Conservation (phyloP, 495 filamentous ascomycete species). For the Cenococcum geophilum region DNA sequence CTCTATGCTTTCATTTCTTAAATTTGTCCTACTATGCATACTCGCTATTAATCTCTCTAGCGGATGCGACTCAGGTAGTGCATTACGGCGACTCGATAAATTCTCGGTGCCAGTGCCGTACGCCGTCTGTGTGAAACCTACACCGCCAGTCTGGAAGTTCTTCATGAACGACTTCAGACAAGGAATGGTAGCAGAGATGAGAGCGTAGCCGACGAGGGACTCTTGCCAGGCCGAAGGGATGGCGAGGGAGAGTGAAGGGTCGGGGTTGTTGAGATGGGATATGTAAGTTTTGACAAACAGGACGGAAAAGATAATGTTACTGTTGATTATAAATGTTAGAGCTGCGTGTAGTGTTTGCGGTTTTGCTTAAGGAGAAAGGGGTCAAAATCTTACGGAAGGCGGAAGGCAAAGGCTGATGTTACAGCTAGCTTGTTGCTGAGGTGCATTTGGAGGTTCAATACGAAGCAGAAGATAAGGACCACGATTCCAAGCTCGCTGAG, state of each 20-base stretch:
- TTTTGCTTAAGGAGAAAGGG: neutral
- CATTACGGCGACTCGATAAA: no score
- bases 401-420: conserved; percentile 8
- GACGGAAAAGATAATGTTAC: neutral
- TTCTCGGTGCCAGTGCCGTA: no score
- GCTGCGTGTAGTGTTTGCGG: no score
- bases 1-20: no score
- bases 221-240: neutral
- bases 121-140: neutral
- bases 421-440: neutral
- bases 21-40: no score
- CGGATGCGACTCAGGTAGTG: no score
- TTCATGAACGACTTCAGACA: conserved; percentile 13
- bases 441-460: conserved; percentile 7
- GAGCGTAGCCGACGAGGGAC: conserved; percentile 1
- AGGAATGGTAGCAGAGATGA: conserved; percentile 13
- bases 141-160: conserved; percentile 7
- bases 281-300: no score
- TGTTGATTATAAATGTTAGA: neutral
- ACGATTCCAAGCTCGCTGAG: conserved; percentile 4
- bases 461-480: conserved; percentile 1
- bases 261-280: neutral
- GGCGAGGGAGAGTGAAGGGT: neutral
- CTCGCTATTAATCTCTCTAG: no score
- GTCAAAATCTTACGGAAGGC: conserved; percentile 5